A percentile compares a stretch with the other conserved stretches of the same genome.
These are phyloP conservation scores for Candida frijolesensis DNA, from an alignment of 1,139 yeast species.

Conservation along the genomic window DNA sequence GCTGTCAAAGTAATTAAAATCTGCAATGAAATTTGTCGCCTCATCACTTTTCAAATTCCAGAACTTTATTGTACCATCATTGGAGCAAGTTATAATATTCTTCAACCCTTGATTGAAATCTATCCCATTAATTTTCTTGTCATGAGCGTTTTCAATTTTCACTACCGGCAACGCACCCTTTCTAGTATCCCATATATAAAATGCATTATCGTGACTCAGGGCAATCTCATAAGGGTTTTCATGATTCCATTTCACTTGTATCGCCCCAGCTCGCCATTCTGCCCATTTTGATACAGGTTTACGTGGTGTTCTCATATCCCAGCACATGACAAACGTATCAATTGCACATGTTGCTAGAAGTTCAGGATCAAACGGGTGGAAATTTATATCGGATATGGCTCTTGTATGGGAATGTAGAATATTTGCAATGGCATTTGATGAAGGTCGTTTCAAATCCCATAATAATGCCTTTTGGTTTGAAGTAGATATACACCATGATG, in stretches of 20 bases:
- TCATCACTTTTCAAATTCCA: slow-evolving; percentile 64
- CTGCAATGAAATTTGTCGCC: slow-evolving; percentile 19
- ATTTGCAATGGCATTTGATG: slow-evolving; percentile 78
- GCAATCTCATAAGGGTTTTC: slow-evolving; percentile 77
- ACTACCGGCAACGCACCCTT: slow-evolving; percentile 77
- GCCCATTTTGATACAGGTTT: slow-evolving; percentile 78
- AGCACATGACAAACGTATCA: slow-evolving; percentile 80
- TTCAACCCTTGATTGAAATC: slow-evolving; percentile 71
- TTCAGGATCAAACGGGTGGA: slow-evolving; percentile 87
- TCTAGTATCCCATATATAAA: slow-evolving; percentile 86
- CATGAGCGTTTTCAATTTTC: slow-evolving; percentile 67
- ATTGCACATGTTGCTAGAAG: slow-evolving; percentile 91
- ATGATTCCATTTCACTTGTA: slow-evolving; percentile 93
- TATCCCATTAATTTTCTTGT: slow-evolving; percentile 82
- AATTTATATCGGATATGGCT: slow-evolving; percentile 94
- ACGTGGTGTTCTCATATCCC: slow-evolving; percentile 86
- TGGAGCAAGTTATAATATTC: slow-evolving; percentile 76
- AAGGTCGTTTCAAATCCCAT: slow-evolving; percentile 85
- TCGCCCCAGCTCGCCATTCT: slow-evolving; percentile 93
- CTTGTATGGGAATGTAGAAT: slow-evolving; percentile 87
- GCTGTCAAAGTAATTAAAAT: slow-evolving; percentile 28
- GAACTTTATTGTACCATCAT: slow-evolving; percentile 81
- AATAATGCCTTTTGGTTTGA: slow-evolving; percentile 93
- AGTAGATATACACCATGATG: slow-evolving; percentile 91
- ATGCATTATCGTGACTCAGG: slow-evolving; percentile 78